These are phyloP conservation scores for Solanum hybrid DNA, from an alignment of 305 asterid genomes.

Conservation along the genomic window DNA sequence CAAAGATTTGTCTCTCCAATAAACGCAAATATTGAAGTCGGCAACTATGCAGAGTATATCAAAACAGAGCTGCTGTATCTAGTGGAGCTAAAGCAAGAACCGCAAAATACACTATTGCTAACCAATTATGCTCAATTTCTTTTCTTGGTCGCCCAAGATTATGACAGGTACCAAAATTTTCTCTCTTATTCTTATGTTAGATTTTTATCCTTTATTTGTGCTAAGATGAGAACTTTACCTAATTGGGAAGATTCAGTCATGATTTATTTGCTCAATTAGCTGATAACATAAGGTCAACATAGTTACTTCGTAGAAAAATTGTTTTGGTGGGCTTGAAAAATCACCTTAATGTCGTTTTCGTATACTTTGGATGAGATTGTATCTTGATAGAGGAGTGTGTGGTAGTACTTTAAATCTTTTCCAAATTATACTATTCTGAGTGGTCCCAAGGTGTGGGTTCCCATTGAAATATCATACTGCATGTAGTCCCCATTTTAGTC, in stretches of 20 bases:
- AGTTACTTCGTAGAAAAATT: neutral
- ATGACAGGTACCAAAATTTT: conserved; percentile 55
- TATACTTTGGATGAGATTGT: conserved; percentile 11
- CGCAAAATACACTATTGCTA: conserved; percentile 58
- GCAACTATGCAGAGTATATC: conserved; percentile 33
- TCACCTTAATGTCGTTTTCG: conserved; percentile 10
- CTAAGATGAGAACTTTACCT: neutral
- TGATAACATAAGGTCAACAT: neutral
- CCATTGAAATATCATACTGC: neutral
- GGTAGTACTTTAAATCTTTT: conserved; percentile 24
- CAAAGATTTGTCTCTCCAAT: conserved; percentile 51
- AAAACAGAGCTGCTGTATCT: conserved; percentile 58
- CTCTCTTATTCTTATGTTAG: conserved; percentile 6
- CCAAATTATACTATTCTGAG: neutral
- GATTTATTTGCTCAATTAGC: neutral
- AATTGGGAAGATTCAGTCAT: neutral
- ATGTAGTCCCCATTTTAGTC: neutral
- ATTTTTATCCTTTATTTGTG: neutral
- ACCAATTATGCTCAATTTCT: conserved; percentile 90
- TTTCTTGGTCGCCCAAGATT: conserved; percentile 55
- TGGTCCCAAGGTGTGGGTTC: neutral
- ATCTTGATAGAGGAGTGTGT: conserved; percentile 37
- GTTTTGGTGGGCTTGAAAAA: conserved; percentile 9
- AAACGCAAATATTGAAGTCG: conserved; percentile 45
- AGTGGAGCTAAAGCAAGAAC: conserved; percentile 47